Base-by-base conservation (phyloP, 306 rosid genomes). In the Cyclanthera cordifolia region DNA sequence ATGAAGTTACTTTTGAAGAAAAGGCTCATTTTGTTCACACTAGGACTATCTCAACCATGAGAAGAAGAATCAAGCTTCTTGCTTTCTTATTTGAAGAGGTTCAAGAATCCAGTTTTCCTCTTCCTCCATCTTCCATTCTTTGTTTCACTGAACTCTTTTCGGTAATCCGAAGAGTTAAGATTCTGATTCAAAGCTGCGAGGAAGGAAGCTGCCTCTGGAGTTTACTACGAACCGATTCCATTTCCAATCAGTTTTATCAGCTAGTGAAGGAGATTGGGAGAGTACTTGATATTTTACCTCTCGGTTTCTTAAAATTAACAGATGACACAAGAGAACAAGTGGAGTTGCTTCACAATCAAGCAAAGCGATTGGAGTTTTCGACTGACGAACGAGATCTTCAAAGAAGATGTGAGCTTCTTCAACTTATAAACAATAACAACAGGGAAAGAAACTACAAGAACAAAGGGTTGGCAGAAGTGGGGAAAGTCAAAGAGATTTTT, bases 61-160 rank as follows among this genome's bases (percentile, higher is more conserved):
- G 80, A 74, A 87, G 95, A 47, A 89, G 93, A 81, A 74, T 87
- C 78, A 89, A 82, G 82, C 90, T 93, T 76, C 95, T 93, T 66
- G 85, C 83, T 51, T 86, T 88, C 32, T 79, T 93, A 79, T 89
- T 93, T 73, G 96, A 87, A 68, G 96, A 89, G 79, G 82, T 93
- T 79, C 88, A 80, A 71, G 98, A 87, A 56, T 70, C 85, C 16
- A 74, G 74, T 46, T 59, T 75, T 4, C 81, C 83, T 30, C 87
- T 89, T 64, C 96, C 98, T 59, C 94, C 89, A 27, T 84, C 98
- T 56, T 87, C 96, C 15, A 78, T 89, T 79, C 83, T 93, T 2
- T 93, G 96, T 51, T 85, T 93, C 77, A 84, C 95, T 0, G 98
- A 93, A 75, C 88, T 93, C 59, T 87, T 85, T 79, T 83, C 87